phyloP scores from a whole-genome alignment of 345 rosid species.

The Melaleuca alternifolia region DNA sequence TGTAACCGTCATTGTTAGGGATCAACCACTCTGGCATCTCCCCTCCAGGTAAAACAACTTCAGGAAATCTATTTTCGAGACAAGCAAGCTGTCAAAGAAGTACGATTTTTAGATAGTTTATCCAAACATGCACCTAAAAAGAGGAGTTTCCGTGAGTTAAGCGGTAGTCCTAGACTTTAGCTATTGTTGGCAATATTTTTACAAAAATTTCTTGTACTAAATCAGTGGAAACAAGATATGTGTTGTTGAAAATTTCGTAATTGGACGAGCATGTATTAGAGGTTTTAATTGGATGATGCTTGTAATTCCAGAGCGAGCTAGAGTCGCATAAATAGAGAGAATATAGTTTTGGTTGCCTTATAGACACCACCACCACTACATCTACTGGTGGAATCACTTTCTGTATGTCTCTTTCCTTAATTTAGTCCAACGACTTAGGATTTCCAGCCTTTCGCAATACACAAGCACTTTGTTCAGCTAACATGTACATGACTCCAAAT shows the following conservation, averaged over 20 bases:
- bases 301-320: fast-evolving
- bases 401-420: neutral
- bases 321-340: neutral
- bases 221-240: too few species aligned
- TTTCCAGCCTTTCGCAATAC: neutral
- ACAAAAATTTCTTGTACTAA: too few species aligned
- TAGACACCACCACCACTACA: fast-evolving
- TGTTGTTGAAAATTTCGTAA: neutral
- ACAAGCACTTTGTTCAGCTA: neutral
- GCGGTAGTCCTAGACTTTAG: neutral
- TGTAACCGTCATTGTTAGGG: neutral
- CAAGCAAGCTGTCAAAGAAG: neutral
- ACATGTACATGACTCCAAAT: neutral
- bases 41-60: neutral
- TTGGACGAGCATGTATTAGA: neutral
- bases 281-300: neutral
- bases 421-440: too few species aligned
- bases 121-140: too few species aligned
- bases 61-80: fast-evolving
- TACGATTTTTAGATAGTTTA: neutral
- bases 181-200: neutral
- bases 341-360: neutral
- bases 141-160: neutral
- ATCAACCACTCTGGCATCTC: neutral
- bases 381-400: neutral